phyloP scores from a whole-genome alignment of 1,284 basidiomycete genomes.

The Exobasidium rhododendri region DNA sequence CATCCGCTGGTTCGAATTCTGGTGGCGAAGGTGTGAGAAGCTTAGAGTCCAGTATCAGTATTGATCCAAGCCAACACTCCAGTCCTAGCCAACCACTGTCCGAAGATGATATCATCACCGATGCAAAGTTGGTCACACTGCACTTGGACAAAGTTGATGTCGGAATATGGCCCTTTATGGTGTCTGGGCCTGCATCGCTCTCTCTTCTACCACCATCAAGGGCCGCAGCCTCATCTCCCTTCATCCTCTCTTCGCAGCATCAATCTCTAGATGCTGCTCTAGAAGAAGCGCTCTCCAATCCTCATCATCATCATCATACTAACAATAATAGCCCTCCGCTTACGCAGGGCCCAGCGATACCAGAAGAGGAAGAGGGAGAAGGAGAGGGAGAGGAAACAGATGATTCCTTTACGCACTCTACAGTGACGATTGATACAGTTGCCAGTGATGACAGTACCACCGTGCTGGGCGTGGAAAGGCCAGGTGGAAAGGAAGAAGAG shows the following conservation, averaged over 20 bases:
- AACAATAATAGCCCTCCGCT: too few relatives aligned
- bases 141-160: slow-evolving; percentile 14
- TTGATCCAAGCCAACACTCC: not conserved
- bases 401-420: not conserved
- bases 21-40: slow-evolving; percentile 1
- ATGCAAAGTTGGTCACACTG: slow-evolving; percentile 8
- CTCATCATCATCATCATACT: too few relatives aligned
- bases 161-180: slow-evolving; percentile 16
- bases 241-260: not conserved
- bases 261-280: slow-evolving; percentile 10
- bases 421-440: not conserved
- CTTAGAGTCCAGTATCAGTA: slow-evolving; percentile 9
- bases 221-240: not conserved
- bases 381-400: not conserved
- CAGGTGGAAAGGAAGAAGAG: slow-evolving; percentile 13
- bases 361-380: not conserved
- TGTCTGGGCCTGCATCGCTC: slow-evolving; percentile 10
- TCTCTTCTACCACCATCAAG: not conserved
- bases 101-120: not conserved
- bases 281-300: not conserved
- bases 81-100: not conserved
- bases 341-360: not conserved
- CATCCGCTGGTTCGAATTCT: not conserved
- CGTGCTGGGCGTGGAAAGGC: slow-evolving; percentile 4
- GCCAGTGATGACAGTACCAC: slow-evolving; percentile 16